Conservation (phyloP, 257 asterid species). For the Paraleonurus japonicus region DNA sequence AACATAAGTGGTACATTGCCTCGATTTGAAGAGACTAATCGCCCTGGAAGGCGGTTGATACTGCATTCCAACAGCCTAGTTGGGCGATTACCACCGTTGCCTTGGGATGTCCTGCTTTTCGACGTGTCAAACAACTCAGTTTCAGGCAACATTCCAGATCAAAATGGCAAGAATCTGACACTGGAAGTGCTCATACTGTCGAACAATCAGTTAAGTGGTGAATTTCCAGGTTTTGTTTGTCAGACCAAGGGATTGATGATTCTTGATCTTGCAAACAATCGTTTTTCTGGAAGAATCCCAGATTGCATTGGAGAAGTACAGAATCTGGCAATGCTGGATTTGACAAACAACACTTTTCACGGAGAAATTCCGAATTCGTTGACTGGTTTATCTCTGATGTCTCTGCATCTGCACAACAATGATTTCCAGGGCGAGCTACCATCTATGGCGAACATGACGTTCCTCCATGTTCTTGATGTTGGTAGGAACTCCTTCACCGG, state of each 20-base stretch:
- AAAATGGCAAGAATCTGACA: conserved; percentile 10
- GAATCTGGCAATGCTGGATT: conserved; percentile 16
- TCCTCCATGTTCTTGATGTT: conserved; percentile 16
- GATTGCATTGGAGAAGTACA: conserved; percentile 15
- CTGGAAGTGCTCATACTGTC: conserved; percentile 27
- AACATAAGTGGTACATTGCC: conserved; percentile 26
- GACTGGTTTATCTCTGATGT: background rate
- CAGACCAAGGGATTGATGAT: conserved; percentile 14
- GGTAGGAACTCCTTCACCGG: conserved; percentile 23
- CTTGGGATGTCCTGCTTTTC: conserved; percentile 23
- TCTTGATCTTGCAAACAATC: conserved; percentile 29
- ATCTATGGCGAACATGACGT: conserved; percentile 8
- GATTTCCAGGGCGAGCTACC: conserved; percentile 23
- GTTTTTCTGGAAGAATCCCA: conserved; percentile 18
- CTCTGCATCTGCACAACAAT: conserved; percentile 26
- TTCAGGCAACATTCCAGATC: conserved; percentile 15
- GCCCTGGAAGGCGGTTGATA: conserved; percentile 21
- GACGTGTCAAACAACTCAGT: conserved; percentile 24
- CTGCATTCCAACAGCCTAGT: conserved; percentile 16
- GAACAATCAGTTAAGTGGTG: conserved; percentile 13
- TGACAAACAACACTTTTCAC: conserved; percentile 20
- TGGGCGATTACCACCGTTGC: conserved; percentile 11
- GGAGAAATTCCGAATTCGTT: conserved; percentile 19
- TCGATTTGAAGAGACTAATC: conserved; percentile 13
- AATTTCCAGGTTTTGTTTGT: conserved; percentile 20